Percentiles rank a stretch among this genome's conserved stretches.
These are phyloP conservation scores for Monosporascus ibericus DNA, from an alignment of 2,329 filamentous ascomycete species.

Conservation along the genomic window DNA sequence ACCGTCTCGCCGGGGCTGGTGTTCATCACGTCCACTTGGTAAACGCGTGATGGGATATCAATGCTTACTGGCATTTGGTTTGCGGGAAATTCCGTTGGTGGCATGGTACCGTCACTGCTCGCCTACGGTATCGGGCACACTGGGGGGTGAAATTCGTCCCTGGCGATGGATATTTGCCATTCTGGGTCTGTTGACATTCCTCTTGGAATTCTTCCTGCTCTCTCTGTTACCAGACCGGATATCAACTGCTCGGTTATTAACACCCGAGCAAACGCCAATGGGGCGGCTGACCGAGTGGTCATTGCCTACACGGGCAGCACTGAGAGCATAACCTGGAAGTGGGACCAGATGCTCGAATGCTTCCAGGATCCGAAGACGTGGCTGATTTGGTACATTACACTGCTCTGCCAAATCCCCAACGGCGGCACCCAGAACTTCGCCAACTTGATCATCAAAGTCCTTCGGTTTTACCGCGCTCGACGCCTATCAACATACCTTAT, in stretches of 20 bases:
- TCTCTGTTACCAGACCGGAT: constrained; percentile 47
- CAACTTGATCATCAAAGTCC: constrained; percentile 49
- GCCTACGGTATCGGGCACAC: constrained; percentile 53
- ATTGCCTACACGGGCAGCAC: constrained; percentile 46
- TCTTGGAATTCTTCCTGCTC: constrained; percentile 44
- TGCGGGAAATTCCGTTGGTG: constrained; percentile 42
- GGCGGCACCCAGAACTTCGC: constrained; percentile 55
- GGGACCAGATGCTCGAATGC: constrained; percentile 47
- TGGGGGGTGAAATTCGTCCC: constrained; percentile 34
- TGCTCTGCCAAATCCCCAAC: constrained; percentile 54
- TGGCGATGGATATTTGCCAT: constrained; percentile 57
- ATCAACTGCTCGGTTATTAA: constrained; percentile 51
- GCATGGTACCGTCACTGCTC: constrained; percentile 41
- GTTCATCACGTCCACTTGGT: constrained; percentile 51
- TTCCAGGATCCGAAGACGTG: constrained; percentile 54
- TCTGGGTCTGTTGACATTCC: constrained; percentile 43
- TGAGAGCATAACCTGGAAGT: constrained; percentile 41
- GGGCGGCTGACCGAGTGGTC: constrained; percentile 40
- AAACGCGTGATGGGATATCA: constrained; percentile 51
- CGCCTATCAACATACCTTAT: constrained; percentile 55
- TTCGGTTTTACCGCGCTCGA: constrained; percentile 49
- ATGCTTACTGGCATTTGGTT: constrained; percentile 51
- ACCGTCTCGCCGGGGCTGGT: constrained; percentile 49
- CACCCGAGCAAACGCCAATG: constrained; percentile 42
- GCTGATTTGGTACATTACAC: constrained; percentile 47